Evolutionary conservation across 148 eudicot genomes (phyloP).

Genomic region (Camellia japonica): DNA sequence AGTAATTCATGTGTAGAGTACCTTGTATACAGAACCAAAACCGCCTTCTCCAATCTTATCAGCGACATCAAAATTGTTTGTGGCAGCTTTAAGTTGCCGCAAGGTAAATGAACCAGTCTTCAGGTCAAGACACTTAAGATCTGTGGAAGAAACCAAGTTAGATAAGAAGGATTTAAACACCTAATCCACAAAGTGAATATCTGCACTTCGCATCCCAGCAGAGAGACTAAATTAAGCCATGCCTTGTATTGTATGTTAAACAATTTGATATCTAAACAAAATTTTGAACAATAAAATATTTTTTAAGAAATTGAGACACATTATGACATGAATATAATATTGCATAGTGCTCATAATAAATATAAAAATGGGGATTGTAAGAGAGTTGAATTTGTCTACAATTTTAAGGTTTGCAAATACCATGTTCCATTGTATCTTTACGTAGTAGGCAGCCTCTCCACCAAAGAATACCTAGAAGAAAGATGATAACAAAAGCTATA

Average conservation of each 20-base stretch:
- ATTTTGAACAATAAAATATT: neutral
- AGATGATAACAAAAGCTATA: slow-evolving; percentile 11
- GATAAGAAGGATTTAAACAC: neutral
- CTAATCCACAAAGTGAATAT: neutral
- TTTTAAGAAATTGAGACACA: no score
- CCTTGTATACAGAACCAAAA: slow-evolving; percentile 49
- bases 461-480: slow-evolving; percentile 31
- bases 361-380: no score
- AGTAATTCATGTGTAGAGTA: slow-evolving; percentile 1
- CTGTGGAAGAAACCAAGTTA: slow-evolving; percentile 16
- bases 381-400: no score
- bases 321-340: no score
- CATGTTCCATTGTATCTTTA: slow-evolving; percentile 17
- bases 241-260: neutral
- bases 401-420: slow-evolving; percentile 10
- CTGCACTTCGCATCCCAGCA: neutral
- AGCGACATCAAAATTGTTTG: slow-evolving; percentile 36
- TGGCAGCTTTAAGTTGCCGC: slow-evolving; percentile 42
- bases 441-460: slow-evolving; percentile 20
- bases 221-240: neutral
- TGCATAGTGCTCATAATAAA: no score
- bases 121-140: slow-evolving; percentile 31
- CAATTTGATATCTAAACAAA: neutral
- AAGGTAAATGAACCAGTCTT: slow-evolving; percentile 38
- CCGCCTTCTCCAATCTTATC: slow-evolving; percentile 51